phyloP scores from a whole-genome alignment of 2,329 filamentous ascomycete genomes.

The Penicillium sp. region DNA sequence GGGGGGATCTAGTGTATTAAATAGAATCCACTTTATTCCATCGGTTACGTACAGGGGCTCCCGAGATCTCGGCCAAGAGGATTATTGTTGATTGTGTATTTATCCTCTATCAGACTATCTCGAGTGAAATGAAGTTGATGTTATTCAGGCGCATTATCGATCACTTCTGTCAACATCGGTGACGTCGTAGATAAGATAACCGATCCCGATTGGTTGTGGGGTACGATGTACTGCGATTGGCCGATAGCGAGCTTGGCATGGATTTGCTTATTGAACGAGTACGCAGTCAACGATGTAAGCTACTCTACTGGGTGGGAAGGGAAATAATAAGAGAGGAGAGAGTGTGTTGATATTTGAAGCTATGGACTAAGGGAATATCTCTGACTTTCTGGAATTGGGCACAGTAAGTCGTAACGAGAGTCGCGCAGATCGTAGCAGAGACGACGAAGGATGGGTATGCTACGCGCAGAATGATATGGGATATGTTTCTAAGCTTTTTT shows the following conservation, averaged over 20 bases:
- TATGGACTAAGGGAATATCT: not conserved
- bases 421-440: not conserved
- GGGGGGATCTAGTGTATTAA: conserved; percentile 1
- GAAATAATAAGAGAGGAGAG: not conserved
- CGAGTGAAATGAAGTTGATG: not conserved
- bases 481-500: conserved; percentile 25
- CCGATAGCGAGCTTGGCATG: conserved; percentile 27
- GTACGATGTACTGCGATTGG: conserved; percentile 23
- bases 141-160: conserved; percentile 3
- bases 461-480: not conserved
- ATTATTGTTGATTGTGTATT: not conserved
- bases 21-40: not conserved
- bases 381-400: no score
- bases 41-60: not conserved
- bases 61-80: not conserved
- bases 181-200: conserved; percentile 33
- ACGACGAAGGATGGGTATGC: not conserved
- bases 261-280: not conserved
- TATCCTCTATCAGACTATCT: conserved; percentile 13
- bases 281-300: not conserved
- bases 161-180: conserved; percentile 2
- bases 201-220: conserved; percentile 21
- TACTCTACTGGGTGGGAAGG: not conserved
- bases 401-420: not conserved
- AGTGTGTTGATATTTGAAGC: no score